Evolutionary conservation across 495 filamentous ascomycete species (phyloP).

Genomic region (Barbatosphaeria neglecta): DNA sequence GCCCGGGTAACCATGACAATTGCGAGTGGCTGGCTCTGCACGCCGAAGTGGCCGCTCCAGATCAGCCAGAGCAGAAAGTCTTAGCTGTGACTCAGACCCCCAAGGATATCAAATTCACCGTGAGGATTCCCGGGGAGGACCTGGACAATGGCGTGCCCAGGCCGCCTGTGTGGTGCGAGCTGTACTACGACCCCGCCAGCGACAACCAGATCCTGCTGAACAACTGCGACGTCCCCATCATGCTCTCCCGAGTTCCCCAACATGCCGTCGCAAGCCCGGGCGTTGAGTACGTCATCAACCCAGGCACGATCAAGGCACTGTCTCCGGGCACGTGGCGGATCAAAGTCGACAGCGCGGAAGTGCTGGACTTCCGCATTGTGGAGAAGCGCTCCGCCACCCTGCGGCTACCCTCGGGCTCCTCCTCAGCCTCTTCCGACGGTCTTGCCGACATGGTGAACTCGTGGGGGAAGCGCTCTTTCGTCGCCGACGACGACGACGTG

Average conservation of each 20-base stretch:
- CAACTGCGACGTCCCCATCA: constrained; percentile 31
- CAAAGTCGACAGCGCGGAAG: constrained; percentile 25
- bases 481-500: constrained; percentile 20
- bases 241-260: constrained; percentile 23
- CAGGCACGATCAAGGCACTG: constrained; percentile 24
- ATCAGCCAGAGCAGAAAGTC: constrained; percentile 31
- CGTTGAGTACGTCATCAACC: constrained; percentile 27
- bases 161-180: constrained; percentile 33
- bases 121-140: constrained; percentile 29
- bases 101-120: constrained; percentile 37
- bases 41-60: constrained; percentile 29
- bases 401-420: constrained; percentile 12
- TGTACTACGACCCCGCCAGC: constrained; percentile 39
- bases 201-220: constrained; percentile 37
- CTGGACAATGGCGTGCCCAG: constrained; percentile 14
- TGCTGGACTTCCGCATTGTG: constrained; percentile 38
- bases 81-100: constrained; percentile 38
- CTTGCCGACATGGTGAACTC: constrained; percentile 19
- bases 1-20: constrained; percentile 31
- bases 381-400: constrained; percentile 29
- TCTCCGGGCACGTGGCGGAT: constrained; percentile 37
- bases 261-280: constrained; percentile 13
- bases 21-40: constrained; percentile 31
- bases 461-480: constrained; percentile 30
- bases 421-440: constrained; percentile 3